phyloP scores from a whole-genome alignment of 2,329 filamentous ascomycete species.

The Xylaria sp. region DNA sequence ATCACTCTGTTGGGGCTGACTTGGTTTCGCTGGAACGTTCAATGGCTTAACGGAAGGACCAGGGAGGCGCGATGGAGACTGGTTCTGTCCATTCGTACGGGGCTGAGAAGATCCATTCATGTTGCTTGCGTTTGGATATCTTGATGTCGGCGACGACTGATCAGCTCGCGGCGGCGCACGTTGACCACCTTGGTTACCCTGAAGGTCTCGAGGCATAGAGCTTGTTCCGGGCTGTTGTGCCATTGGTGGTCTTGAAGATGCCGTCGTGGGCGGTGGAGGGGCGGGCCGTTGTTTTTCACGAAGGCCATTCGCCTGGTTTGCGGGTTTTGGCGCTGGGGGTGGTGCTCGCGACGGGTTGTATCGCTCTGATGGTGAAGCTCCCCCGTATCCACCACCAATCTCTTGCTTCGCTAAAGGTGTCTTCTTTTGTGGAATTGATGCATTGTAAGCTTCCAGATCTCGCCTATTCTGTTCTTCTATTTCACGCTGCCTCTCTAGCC shows the following conservation, averaged over 20 bases:
- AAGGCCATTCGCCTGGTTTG: slow-evolving; percentile 64
- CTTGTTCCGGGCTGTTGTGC: slow-evolving; percentile 63
- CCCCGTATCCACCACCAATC: slow-evolving; percentile 71
- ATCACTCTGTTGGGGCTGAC: slow-evolving; percentile 65
- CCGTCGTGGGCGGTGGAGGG: slow-evolving; percentile 71
- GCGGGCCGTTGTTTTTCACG: slow-evolving; percentile 80
- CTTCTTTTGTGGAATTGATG: slow-evolving; percentile 84
- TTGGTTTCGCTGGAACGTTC: slow-evolving; percentile 78
- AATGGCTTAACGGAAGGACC: slow-evolving; percentile 79
- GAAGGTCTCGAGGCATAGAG: slow-evolving; percentile 55
- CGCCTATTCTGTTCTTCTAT: slow-evolving; percentile 75
- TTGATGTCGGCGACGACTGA: slow-evolving; percentile 63
- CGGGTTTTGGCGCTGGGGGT: slow-evolving; percentile 77
- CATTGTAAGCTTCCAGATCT: slow-evolving; percentile 90
- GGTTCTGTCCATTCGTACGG: slow-evolving; percentile 59
- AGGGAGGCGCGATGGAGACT: slow-evolving; percentile 63
- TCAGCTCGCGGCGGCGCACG: slow-evolving; percentile 59
- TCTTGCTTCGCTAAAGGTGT: slow-evolving; percentile 89
- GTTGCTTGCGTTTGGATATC: slow-evolving; percentile 68
- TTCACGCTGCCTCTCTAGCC: slow-evolving; percentile 68
- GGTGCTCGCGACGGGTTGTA: slow-evolving; percentile 90
- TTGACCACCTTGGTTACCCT: slow-evolving; percentile 54
- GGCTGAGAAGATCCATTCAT: slow-evolving; percentile 62
- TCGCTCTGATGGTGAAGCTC: slow-evolving; percentile 65
- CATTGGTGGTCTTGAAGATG: slow-evolving; percentile 59